Base-by-base conservation (phyloP, 768 basidiomycete genomes). In the Collybiopsis confluens region DNA sequence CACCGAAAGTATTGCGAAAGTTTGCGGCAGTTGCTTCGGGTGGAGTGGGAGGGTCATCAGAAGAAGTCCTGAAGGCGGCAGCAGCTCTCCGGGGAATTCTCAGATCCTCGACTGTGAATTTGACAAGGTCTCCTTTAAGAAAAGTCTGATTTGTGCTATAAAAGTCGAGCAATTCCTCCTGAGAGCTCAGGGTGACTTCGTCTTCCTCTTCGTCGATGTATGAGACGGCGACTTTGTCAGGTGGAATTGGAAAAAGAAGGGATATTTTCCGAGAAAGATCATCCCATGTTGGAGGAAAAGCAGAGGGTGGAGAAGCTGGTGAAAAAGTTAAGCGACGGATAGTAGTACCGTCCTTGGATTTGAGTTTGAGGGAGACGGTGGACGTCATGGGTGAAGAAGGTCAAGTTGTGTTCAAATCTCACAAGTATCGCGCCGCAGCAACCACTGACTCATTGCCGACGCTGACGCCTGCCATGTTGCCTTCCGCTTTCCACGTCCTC, bases 131-230 rank as follows among this genome's bases (percentile, higher is more conserved):
- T 13, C 64, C 64, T 20, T 56, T 57, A 58, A 67, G 52, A 54
- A 70, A 61, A 6, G 71, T 69, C 26, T 64, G 61, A 42, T 33
- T 33, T 33, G 30, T 33, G 13, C 13, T 33, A 63, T 86, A 90
- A 64, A 78, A 88, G 55, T 91, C 88, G 52, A 78, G 76, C n/a
- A 92, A 78, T 65, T 92, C 90, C 30, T 84, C 83, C 52, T 89
- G 75, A 3, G 89, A 81, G 67, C 81, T 88, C 54, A 91, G 73
- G 10, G 89, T 91, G 57, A 92, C 81, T 56, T 85, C 81, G 62
- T 92, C 90, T 36, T 80, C 77, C 62, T 92, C 89, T 28, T 65
- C 64, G 65, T 92, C 90, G 45, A 84, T 56, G 65, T 92, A 92
- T 28, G 85, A 82, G 30, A 88, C 83, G 2, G 75, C 87, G 48